These are phyloP conservation scores for Russula foetens DNA, from an alignment of 768 basidiomycete genomes.

Conservation along the genomic window DNA sequence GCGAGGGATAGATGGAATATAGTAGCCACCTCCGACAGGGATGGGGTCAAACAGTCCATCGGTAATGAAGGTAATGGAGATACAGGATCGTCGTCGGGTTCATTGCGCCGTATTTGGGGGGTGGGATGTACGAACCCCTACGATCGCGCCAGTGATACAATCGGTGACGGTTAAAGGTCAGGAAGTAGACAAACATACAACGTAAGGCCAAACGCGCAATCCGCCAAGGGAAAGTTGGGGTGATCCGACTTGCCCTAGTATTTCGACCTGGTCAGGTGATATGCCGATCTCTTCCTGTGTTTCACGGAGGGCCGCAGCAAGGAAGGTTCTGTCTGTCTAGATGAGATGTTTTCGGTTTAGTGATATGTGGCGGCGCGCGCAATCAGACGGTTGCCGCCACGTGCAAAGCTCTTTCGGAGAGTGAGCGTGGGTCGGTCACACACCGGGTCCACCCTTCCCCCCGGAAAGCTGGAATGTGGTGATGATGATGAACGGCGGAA, in stretches of 20 bases:
- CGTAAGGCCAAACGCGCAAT: constrained; percentile 66
- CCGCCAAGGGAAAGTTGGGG: constrained; percentile 50
- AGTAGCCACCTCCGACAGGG: constrained; percentile 56
- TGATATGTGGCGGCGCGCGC: not conserved
- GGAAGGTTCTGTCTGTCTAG: constrained; percentile 45
- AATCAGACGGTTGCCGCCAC: not conserved
- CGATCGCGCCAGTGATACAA: not conserved
- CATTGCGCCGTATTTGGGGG: not conserved
- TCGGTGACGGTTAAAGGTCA: constrained; percentile 14
- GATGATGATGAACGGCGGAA: too few species aligned
- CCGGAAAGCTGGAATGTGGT: constrained; percentile 15
- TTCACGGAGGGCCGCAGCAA: constrained; percentile 59
- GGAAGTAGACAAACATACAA: constrained; percentile 42
- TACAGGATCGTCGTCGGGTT: constrained; percentile 23
- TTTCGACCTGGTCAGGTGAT: constrained; percentile 47
- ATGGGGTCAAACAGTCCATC: constrained; percentile 42
- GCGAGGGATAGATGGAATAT: constrained; percentile 65
- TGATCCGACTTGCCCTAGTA: constrained; percentile 59
- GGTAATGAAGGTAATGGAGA: constrained; percentile 54
- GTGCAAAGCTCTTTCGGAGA: not conserved
- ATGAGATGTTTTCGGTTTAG: constrained; percentile 6
- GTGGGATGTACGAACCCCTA: constrained; percentile 28
- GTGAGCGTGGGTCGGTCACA: not conserved
- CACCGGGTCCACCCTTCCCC: constrained; percentile 16
- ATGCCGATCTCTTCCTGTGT: constrained; percentile 70